phyloP scores from a whole-genome alignment of 1,284 basidiomycete species.

The Veloboletus limbatus region DNA sequence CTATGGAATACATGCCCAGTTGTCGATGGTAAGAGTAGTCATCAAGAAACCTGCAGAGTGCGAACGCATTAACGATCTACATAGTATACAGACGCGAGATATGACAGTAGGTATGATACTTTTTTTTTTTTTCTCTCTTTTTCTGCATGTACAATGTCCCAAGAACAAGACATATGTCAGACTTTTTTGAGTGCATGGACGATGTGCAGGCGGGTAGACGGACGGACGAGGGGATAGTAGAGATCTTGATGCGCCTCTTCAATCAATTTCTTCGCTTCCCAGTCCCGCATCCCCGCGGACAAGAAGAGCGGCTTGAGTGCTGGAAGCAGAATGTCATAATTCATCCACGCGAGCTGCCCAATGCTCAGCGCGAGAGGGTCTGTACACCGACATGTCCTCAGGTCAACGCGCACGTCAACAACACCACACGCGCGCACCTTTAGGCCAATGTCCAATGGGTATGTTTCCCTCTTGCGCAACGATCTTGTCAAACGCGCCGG shows the following conservation, averaged over 20 bases:
- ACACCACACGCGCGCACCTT: conserved; percentile 36
- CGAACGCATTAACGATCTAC: conserved; percentile 17
- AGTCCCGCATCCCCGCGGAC: conserved; percentile 48
- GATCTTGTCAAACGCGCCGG: conserved; percentile 50
- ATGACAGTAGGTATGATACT: conserved; percentile 25
- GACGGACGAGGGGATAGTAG: conserved; percentile 54
- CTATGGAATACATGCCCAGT: conserved; percentile 15
- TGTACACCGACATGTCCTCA: conserved; percentile 14
- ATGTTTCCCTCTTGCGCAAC: conserved; percentile 49
- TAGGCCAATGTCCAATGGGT: conserved; percentile 60
- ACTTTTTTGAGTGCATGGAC: conserved; percentile 52
- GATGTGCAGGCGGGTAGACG: conserved; percentile 54
- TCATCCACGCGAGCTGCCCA: conserved; percentile 68
- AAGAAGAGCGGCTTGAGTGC: conserved; percentile 59
- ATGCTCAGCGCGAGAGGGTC: conserved; percentile 48
- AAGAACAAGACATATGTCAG: conserved; percentile 35
- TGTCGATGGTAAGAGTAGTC: conserved; percentile 4
- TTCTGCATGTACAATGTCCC: conserved; percentile 21
- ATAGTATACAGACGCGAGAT: conserved; percentile 13
- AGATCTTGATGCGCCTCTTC: conserved; percentile 60
- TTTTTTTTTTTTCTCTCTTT: conserved; percentile 25
- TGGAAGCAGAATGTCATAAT: conserved; percentile 60
- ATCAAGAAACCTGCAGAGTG: conserved; percentile 14
- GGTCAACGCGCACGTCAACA: conserved; percentile 3
- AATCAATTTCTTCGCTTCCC: conserved; percentile 51